Percentiles rank a stretch among this genome's conserved stretches.
These are phyloP conservation scores for Chlamydomonas asymmetrica DNA, from an alignment of 139 green algal genomes.

Conservation along the genomic window DNA sequence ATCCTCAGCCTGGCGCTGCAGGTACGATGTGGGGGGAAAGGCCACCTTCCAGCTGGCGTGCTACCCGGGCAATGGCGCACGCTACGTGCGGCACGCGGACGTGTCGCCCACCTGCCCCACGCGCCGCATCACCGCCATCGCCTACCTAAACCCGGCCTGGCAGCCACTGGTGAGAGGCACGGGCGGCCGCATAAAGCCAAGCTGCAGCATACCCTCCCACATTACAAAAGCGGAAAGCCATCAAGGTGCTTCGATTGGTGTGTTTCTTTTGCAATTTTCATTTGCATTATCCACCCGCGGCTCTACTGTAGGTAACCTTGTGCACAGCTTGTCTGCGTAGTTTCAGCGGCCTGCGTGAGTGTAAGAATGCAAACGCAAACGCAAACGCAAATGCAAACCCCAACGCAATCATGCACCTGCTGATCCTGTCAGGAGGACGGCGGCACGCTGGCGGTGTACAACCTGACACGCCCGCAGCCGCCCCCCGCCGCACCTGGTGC, in stretches of 20 bases:
- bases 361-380: too few relatives aligned
- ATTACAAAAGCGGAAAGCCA: too few relatives aligned
- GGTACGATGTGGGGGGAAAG: slow-evolving; percentile 55
- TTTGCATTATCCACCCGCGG: too few relatives aligned
- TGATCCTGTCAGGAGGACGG: slow-evolving; percentile 28
- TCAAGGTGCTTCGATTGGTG: too few relatives aligned
- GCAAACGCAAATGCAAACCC: too few relatives aligned
- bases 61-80: slow-evolving; percentile 65
- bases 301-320: too few relatives aligned
- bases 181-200: too few relatives aligned
- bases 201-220: not conserved
- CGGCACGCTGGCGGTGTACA: slow-evolving; percentile 57
- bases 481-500: slow-evolving; percentile 1
- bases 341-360: too few relatives aligned
- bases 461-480: slow-evolving; percentile 4
- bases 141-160: slow-evolving; percentile 72
- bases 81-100: slow-evolving; percentile 74
- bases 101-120: slow-evolving; percentile 39
- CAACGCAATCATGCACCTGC: too few relatives aligned
- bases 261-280: too few relatives aligned
- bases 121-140: slow-evolving; percentile 63
- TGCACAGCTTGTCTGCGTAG: too few relatives aligned
- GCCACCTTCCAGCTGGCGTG: slow-evolving; percentile 67
- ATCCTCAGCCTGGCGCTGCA: slow-evolving; percentile 11
- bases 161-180: slow-evolving; percentile 20